Evolutionary conservation across 164 flowering plant genomes (phyloP), one percentile per base, ranked within the genome.

Genomic region (Cinnamomum micranthum): DNA sequence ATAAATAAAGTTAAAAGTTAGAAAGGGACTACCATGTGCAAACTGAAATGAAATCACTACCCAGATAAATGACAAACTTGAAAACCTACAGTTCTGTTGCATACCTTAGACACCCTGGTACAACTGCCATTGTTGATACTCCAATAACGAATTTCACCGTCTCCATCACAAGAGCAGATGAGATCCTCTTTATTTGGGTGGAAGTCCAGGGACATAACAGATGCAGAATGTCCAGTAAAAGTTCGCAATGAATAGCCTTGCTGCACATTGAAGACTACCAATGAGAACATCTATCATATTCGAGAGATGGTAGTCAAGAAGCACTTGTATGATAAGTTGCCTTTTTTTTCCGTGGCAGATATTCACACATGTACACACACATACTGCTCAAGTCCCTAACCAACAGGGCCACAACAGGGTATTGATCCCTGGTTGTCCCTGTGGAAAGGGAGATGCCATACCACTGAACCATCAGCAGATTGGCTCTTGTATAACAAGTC

Each of bases 141-240:
- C 97, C 97, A 92, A 73, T 88, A 89, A 23, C 97, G 81, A 52
- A 92, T 91, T 81, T 92, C 95, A 31, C 85, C 82, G 76, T 86
- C 86, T 22, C 79, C 85, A 77, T 92, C 97, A 79, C 89, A 88
- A 27, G 97, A 92, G 82, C 91, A 91, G 71, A 92, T 78, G 58
- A 92, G 86, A 74, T 91, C 92, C 31, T 91, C 94, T 76, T 86
- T 86, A 70, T 60, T 83, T 23, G 97, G 97, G 79, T 92, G 95
- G 80, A 91, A 92, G 74, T 92, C 97, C 66, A 92, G 55, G 63
- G 97, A 91, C 84, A 81, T 82, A 25, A 90, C 97, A 75, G 85
- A 74, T 12, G 88, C 66, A 4, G 88, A 81, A 81, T 92, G 97
- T 13, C 94, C 97, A 1, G 82, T 80, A 71, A 92, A 92, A 65